These are phyloP conservation scores for Vaccinium darrowii DNA, from an alignment of 148 eudicot genomes.

Conservation along the genomic window DNA sequence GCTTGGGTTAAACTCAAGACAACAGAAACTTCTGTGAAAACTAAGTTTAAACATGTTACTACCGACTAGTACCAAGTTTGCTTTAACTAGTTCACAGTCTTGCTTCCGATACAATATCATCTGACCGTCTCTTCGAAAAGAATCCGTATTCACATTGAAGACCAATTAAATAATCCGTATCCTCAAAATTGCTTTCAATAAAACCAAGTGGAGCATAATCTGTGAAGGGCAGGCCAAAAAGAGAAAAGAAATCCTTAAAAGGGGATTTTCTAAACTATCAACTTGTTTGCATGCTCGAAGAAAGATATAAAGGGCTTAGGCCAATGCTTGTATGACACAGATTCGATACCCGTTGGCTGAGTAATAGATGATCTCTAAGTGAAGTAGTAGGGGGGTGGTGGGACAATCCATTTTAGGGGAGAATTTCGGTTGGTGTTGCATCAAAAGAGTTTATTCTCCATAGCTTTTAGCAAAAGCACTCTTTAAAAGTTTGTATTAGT, in stretches of 20 bases:
- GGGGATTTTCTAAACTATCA: neutral
- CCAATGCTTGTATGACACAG: neutral
- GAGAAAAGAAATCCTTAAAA: slow-evolving; percentile 9
- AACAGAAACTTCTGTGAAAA: neutral
- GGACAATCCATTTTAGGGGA: slow-evolving; percentile 26
- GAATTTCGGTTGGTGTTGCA: slow-evolving; percentile 29
- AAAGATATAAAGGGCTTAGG: slow-evolving; percentile 11
- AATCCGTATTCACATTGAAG: neutral
- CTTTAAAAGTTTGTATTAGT: slow-evolving; percentile 23
- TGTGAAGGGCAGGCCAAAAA: slow-evolving; percentile 16
- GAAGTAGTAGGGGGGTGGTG: slow-evolving; percentile 18
- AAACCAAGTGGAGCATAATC: slow-evolving; percentile 23
- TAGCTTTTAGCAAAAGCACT: slow-evolving; percentile 35
- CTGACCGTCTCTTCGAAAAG: neutral
- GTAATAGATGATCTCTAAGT: slow-evolving; percentile 24
- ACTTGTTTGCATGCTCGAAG: neutral
- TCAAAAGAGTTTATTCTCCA: slow-evolving; percentile 19
- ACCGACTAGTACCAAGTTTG: neutral
- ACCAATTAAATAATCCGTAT: slow-evolving; percentile 5
- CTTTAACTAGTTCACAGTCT: neutral
- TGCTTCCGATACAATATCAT: neutral
- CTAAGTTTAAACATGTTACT: neutral
- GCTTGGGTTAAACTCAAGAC: neutral
- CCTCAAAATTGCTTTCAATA: neutral
- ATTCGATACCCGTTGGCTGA: slow-evolving; percentile 37